Evolutionary conservation across 805 yeast species (phyloP), one percentile per base, ranked within the genome.

Genomic region (Debaryomyces hansenii): DNA sequence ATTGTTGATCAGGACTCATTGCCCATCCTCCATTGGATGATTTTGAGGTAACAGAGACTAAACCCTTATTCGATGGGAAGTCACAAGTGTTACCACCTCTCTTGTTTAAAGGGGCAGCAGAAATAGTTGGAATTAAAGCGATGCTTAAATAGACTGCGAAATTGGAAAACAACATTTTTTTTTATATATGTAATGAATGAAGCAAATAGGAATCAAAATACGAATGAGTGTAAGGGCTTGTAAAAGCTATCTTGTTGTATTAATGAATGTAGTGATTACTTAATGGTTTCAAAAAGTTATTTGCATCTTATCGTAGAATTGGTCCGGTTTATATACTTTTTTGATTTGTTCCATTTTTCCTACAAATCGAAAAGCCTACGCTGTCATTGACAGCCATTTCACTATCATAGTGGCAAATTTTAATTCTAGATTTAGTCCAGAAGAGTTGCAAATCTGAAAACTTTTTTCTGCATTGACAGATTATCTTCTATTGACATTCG

Each of bases 11-110:
- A 42, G 81, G 82, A 54, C 83, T 79, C 79, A 87, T 75, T 41
- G 96, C 96, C 96, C 96, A 90, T 20, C 96, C 96, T 41, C 77
- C 90, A 57, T 85, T 86, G 14, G 63, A 54, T 24, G 82, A 78
- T 31, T 63, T 62, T 6, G 75, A 70, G 42, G 89, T 83, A 42
- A 89, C 85, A 2, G 83, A 70, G 14, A 90, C 92, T 57, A 90
- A 74, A 7, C 90, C 90, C 20, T 72, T 72, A 55, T 77, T 71
- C 20, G 75, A 52, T 31, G 96, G 96, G 69, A 90, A 88, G 3
- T 77, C 53, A 67, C 96, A 89, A 18, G 79, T 75, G 46, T 66
- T 59, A 51, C 20, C 20, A 12, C 40, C 45, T 48, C 51, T 63
- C 60, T 57, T 53, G 52, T 60, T 64, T 45, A 68, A 46, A 34